Conservation (phyloP, 805 yeast genomes). For the Yarrowia keelungensis region DNA sequence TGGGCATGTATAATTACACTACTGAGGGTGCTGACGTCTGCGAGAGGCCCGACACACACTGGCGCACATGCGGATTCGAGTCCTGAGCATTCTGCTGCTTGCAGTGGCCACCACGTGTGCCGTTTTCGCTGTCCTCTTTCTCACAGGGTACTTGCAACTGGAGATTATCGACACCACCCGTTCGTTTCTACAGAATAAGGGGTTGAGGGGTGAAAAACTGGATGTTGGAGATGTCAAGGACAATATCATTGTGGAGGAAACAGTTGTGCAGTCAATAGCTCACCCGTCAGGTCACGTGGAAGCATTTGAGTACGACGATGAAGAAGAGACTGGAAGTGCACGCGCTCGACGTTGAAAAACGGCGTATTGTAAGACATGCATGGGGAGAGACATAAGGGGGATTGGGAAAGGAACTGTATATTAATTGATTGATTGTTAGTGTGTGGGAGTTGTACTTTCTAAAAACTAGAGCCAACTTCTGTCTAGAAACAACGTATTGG, state of each 20-base stretch:
- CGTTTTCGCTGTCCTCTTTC: constrained; percentile 1
- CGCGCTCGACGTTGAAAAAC: too few species aligned
- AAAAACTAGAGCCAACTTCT: too few species aligned
- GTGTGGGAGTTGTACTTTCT: too few species aligned
- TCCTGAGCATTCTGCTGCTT: constrained; percentile 10
- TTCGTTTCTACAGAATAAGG: constrained; percentile 1
- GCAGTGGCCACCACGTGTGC: constrained; percentile 10
- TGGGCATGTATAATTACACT: neutral
- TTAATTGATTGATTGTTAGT: too few species aligned
- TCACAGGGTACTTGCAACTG: constrained; percentile 13
- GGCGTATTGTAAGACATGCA: too few species aligned
- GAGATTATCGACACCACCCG: constrained; percentile 16
- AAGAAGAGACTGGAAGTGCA: too few species aligned
- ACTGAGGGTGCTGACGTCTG: neutral
- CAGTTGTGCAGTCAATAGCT: neutral
- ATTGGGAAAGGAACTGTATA: too few species aligned
- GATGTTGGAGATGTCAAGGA: too few species aligned
- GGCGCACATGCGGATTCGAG: constrained; percentile 11
- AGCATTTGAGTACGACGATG: constrained; percentile 12
- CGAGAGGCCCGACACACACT: neutral
- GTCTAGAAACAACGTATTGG: too few species aligned
- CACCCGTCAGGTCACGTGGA: constrained; percentile 6
- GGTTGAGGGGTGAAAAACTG: neutral
- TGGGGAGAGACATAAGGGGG: too few species aligned
- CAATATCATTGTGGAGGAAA: too few species aligned